Percentiles rank a stretch among this genome's conserved stretches.
These are phyloP conservation scores for Candida sakaeoensis DNA, from an alignment of 805 yeast species.

Conservation along the genomic window DNA sequence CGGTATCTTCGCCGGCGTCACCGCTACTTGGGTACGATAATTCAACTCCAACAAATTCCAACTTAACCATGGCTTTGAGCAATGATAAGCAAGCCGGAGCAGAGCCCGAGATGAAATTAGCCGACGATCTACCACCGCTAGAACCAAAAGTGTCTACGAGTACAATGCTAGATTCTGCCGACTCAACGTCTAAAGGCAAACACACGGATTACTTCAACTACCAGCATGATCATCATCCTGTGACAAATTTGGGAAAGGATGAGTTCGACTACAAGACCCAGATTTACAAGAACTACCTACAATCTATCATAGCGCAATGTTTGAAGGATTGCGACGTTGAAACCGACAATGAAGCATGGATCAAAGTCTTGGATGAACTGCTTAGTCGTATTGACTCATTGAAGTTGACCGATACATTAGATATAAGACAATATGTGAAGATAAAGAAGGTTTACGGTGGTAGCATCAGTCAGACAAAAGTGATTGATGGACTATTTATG, in stretches of 20 bases:
- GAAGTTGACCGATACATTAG: conserved; percentile 70
- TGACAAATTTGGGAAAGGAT: neutral
- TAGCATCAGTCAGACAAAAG: conserved; percentile 50
- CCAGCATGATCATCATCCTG: neutral
- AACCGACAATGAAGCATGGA: conserved; percentile 55
- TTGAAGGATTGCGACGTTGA: conserved; percentile 57
- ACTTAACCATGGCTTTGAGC: conserved; percentile 3
- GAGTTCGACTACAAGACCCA: conserved; percentile 7
- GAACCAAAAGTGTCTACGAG: conserved; percentile 8
- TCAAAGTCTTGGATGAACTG: conserved; percentile 43
- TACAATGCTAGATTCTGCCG: neutral
- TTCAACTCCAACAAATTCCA: conserved; percentile 6
- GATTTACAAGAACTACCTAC: conserved; percentile 41
- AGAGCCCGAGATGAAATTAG: neutral
- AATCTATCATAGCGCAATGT: conserved; percentile 54
- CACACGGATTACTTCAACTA: neutral
- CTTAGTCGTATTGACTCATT: conserved; percentile 55
- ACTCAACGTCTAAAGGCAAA: neutral
- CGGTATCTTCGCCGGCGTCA: conserved; percentile 13
- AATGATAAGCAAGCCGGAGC: neutral
- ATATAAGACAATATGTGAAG: conserved; percentile 84
- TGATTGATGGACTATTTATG: conserved; percentile 77
- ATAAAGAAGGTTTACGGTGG: conserved; percentile 85
- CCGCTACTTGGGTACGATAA: conserved; percentile 13
- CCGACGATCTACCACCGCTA: conserved; percentile 7